Conservation (phyloP, 768 basidiomycete genomes). For the Suillus bovinus region DNA sequence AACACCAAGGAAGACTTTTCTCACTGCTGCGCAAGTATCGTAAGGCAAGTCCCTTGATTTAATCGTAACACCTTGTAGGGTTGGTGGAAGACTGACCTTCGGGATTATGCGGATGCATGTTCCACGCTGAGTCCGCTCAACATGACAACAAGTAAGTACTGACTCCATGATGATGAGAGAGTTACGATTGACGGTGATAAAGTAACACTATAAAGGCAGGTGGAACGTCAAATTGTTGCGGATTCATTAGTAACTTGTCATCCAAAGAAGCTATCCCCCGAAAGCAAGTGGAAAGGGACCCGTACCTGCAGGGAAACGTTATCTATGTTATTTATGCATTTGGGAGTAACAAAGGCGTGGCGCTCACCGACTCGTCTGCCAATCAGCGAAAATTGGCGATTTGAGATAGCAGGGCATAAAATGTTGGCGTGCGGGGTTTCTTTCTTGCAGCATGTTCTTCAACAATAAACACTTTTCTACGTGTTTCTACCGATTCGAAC, state of each 20-base stretch:
- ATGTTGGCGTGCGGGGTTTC: neutral
- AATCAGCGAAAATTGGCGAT: neutral
- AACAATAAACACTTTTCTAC: neutral
- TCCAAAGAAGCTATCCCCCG: neutral
- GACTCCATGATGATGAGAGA: neutral
- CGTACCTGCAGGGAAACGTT: neutral
- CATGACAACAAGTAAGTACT: too few species aligned
- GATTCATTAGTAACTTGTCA: neutral
- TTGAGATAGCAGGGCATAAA: neutral
- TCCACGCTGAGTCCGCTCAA: too few species aligned
- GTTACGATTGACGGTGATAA: neutral
- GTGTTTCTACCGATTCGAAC: neutral
- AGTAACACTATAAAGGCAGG: neutral
- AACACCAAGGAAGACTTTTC: constrained; percentile 45
- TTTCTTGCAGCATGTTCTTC: neutral
- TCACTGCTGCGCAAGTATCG: constrained; percentile 35
- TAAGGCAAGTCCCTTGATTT: constrained; percentile 32
- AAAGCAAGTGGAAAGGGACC: neutral
- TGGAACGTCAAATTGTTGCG: neutral
- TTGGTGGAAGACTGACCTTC: constrained; percentile 41
- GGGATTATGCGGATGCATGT: too few species aligned
- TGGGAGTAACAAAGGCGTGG: neutral
- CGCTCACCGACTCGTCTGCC: neutral
- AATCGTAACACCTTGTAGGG: constrained; percentile 35
- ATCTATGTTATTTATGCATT: neutral